A percentile compares a stretch with the other conserved stretches of the same genome.
Evolutionary conservation across 306 rosid species (phyloP).

Genomic region (Elaeagnus macrophylla): DNA sequence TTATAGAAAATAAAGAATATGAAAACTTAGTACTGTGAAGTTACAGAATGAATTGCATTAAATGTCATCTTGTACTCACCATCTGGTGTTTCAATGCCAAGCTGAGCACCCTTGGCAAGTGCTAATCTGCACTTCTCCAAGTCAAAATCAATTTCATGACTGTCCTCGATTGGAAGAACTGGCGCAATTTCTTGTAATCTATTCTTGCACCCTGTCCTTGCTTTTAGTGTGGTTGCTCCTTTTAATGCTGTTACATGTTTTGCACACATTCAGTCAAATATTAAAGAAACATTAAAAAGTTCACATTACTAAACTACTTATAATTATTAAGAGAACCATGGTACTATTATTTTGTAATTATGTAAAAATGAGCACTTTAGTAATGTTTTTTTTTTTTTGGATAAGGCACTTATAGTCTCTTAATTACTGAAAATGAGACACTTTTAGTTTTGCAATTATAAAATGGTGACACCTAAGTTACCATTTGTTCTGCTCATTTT

Average conservation of each 20-base stretch:
- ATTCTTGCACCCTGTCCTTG: constrained; percentile 67
- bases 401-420: too few relatives aligned
- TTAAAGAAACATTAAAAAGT: too few relatives aligned
- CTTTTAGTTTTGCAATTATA: too few relatives aligned
- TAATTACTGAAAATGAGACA: too few relatives aligned
- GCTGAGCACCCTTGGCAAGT: constrained; percentile 53
- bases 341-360: too few relatives aligned
- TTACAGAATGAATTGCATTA: background rate
- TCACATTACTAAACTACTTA: too few relatives aligned
- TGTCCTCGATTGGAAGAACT: constrained; percentile 59
- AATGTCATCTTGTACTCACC: constrained; percentile 27
- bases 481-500: too few relatives aligned
- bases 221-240: constrained; percentile 81
- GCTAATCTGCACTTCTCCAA: constrained; percentile 47
- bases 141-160: constrained; percentile 53
- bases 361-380: too few relatives aligned
- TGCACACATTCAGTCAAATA: too few relatives aligned
- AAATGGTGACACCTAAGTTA: too few relatives aligned
- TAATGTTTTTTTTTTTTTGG: too few relatives aligned
- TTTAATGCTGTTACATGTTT: constrained; percentile 46
- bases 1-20: background rate
- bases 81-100: constrained; percentile 73
- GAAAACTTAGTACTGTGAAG: background rate
- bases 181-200: constrained; percentile 54
- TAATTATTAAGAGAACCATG: too few relatives aligned